These are phyloP conservation scores for Phytophthora citricola DNA, from an alignment of 352 stramenopile genomes.

Conservation along the genomic window DNA sequence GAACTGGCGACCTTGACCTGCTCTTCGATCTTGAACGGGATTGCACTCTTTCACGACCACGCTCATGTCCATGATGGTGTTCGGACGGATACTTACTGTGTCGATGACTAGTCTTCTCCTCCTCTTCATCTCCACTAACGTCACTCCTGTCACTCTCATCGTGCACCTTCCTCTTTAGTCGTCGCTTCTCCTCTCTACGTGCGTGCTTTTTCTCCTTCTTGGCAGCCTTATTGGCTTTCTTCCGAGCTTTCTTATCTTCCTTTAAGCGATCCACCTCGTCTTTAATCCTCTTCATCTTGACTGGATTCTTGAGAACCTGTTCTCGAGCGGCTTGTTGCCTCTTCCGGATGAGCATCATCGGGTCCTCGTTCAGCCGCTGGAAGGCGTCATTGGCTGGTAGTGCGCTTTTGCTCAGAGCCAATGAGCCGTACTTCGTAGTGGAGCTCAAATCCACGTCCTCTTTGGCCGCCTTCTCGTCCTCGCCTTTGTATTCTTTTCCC, in stretches of 20 bases:
- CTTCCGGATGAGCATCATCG: slow-evolving; percentile 96
- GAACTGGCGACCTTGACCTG: slow-evolving; percentile 22
- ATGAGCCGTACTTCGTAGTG: slow-evolving; percentile 71
- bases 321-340: slow-evolving; percentile 79
- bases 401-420: slow-evolving; percentile 59
- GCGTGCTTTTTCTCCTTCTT: slow-evolving; percentile 74
- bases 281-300: slow-evolving; percentile 92
- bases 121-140: slow-evolving; percentile 22
- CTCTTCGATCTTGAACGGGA: slow-evolving; percentile 22
- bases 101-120: slow-evolving; percentile 11
- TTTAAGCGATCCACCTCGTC: slow-evolving; percentile 78
- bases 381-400: slow-evolving; percentile 91
- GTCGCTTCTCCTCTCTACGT: slow-evolving; percentile 41
- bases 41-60: slow-evolving; percentile 10
- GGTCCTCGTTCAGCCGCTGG: slow-evolving; percentile 94
- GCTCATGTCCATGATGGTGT: slow-evolving; percentile 16
- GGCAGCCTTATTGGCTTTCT: slow-evolving; percentile 70
- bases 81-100: slow-evolving; percentile 14
- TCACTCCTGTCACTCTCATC: slow-evolving; percentile 31
- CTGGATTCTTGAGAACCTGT: slow-evolving; percentile 90
- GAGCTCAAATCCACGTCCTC: slow-evolving; percentile 56
- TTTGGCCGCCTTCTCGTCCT: slow-evolving; percentile 39
- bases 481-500: slow-evolving; percentile 88
- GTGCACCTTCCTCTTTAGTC: slow-evolving; percentile 50
- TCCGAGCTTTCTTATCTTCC: slow-evolving; percentile 79